Evolutionary conservation across 352 stramenopile genomes (phyloP).

Genomic region (Halophytophthora batemanensis): DNA sequence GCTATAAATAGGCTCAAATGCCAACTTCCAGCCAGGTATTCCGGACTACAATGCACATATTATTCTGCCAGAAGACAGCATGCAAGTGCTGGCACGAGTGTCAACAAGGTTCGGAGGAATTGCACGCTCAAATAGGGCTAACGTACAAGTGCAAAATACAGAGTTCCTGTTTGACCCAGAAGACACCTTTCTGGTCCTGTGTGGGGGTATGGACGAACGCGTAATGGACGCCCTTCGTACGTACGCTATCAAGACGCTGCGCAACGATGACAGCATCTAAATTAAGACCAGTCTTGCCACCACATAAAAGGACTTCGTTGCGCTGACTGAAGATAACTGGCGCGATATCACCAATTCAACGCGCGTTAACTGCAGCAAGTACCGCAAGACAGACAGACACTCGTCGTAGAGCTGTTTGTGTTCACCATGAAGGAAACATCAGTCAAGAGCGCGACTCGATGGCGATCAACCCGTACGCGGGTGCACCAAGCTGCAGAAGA

Average conservation of each 20-base stretch:
- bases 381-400: background rate
- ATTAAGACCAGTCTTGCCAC: constrained; percentile 3
- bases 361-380: constrained; percentile 2
- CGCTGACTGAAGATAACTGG: constrained; percentile 2
- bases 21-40: too few relatives aligned
- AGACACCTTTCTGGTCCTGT: constrained; percentile 7
- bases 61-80: too few relatives aligned
- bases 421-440: constrained; percentile 1
- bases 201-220: background rate
- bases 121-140: constrained; percentile 6
- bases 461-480: background rate
- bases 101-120: too few relatives aligned
- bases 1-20: too few relatives aligned
- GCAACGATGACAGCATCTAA: constrained; percentile 6
- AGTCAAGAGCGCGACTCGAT: too few relatives aligned
- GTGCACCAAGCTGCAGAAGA: constrained; percentile 6
- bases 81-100: too few relatives aligned
- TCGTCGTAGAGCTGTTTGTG: background rate
- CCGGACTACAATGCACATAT: too few relatives aligned
- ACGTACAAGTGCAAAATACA: background rate
- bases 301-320: constrained; percentile 1
- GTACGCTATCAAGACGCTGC: constrained; percentile 8
- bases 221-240: background rate
- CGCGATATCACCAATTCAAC: background rate
- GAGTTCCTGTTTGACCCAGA: constrained; percentile 8